These are phyloP conservation scores for Panicum virgatum DNA, from an alignment of 202 grass and related monocot genomes.

Conservation along the genomic window DNA sequence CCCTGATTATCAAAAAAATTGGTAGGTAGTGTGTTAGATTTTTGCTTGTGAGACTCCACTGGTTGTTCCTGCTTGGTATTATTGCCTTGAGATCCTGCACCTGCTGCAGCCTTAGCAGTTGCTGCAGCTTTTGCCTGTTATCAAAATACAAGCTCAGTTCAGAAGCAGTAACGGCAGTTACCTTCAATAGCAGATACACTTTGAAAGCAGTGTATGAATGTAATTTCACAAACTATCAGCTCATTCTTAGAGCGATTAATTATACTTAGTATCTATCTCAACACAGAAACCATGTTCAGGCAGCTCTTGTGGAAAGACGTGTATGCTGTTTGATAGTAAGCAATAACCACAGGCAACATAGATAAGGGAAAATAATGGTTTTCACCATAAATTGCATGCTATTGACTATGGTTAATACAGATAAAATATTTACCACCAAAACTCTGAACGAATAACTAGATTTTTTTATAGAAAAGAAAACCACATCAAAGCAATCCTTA, in stretches of 20 bases:
- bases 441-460: neutral
- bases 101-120: constrained; percentile 54
- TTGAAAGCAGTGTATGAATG: constrained; percentile 13
- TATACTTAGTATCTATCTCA: neutral
- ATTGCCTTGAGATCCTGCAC: constrained; percentile 49
- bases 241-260: neutral
- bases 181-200: neutral
- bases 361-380: neutral
- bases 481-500: neutral
- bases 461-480: neutral
- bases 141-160: constrained; percentile 31
- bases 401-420: neutral
- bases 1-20: constrained; percentile 85
- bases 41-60: constrained; percentile 62
- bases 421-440: neutral
- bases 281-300: constrained; percentile 8
- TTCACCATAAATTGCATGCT: neutral
- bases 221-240: neutral
- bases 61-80: constrained; percentile 49
- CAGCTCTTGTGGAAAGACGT: neutral
- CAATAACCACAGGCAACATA: neutral
- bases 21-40: constrained; percentile 60
- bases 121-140: constrained; percentile 68
- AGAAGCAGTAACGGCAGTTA: neutral
- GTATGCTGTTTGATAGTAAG: neutral